Base-by-base conservation (phyloP, 176 grass and related monocot genomes). In the Microstegium vimineum region DNA sequence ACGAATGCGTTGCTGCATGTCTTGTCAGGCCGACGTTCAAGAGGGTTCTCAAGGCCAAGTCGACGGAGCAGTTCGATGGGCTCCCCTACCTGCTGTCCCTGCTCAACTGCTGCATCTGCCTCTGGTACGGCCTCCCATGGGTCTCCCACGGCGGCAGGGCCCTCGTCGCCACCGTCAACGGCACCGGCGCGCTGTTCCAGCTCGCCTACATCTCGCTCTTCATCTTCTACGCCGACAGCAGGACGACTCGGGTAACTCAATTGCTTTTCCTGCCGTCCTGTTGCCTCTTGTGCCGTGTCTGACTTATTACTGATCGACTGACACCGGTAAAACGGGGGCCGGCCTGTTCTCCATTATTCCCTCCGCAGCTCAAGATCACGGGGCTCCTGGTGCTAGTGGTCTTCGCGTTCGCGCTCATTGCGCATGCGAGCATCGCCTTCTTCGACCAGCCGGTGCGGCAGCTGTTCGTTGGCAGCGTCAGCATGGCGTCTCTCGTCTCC, bases 81-180 rank as follows among this genome's bases (percentile, higher is more conserved):
- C 66, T 92, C 26, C 94, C 94, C 1, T 97, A 97, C 64, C 6
- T 88, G 17, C 79, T 88, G 32, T 93, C 94, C 76, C 87, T 97
- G 20, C 82, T 94, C 79, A 94, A 97, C 80, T 97, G 94, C 91
- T 76, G 88, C 68, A 87, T 94, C 83, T 97, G 90, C 83, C 45
- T 93, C 45, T 97, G 94, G 94, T 97, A 97, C n/a, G 91, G 94
- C 4, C 87, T 97, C 38, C 94, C 94, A 0, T 92, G 77, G 46
- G 83, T 97, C 73, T 84, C 91, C 4, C 69, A 82, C 14, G 88
- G 84, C 30, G 88, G 84, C 30, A 83, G 89, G 69, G 17, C 89
- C 34, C 79, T 97, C 47, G 91, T 97, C 31, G 84, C 86, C 40
- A 97, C 94, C 11, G 90, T 94, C 91, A 97, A 97, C 69, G 86